Evolutionary conservation across 441 rosid species (phyloP).

Genomic region (Populus hybrid): DNA sequence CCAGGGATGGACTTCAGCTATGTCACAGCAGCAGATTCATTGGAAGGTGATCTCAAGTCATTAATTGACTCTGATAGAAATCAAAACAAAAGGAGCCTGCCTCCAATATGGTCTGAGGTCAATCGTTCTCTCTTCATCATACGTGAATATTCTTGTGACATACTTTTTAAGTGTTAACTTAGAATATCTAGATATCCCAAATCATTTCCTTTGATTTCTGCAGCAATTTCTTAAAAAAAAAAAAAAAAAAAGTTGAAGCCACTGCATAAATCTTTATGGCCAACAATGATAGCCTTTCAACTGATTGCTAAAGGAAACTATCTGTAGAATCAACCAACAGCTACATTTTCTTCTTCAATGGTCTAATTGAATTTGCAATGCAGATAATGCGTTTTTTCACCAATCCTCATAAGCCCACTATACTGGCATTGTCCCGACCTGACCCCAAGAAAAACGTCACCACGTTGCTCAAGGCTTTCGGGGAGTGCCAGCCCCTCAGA

Average conservation of each 20-base stretch:
- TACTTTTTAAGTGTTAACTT: not conserved
- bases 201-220: not conserved
- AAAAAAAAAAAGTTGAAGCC: no score
- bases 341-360: not conserved
- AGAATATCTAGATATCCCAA: no score
- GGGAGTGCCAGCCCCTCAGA: slow-evolving; percentile 79
- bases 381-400: slow-evolving; percentile 91
- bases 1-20: slow-evolving; percentile 84
- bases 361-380: slow-evolving; percentile 14
- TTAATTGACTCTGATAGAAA: slow-evolving; percentile 59
- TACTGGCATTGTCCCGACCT: slow-evolving; percentile 89
- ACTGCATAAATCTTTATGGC: not conserved
- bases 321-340: not conserved
- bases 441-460: slow-evolving; percentile 94
- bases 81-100: slow-evolving; percentile 66
- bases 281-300: not conserved
- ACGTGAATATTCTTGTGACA: not conserved
- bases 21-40: slow-evolving; percentile 50
- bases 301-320: not conserved
- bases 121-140: slow-evolving; percentile 10
- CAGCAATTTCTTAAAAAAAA: not conserved
- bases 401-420: slow-evolving; percentile 90
- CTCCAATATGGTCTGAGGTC: slow-evolving; percentile 94
- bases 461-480: slow-evolving; percentile 88
- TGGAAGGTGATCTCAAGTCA: slow-evolving; percentile 65